A percentile compares a stretch with the other conserved stretches of the same genome.
Evolutionary conservation across 805 yeast species (phyloP).

Genomic region (Candida easanensis): DNA sequence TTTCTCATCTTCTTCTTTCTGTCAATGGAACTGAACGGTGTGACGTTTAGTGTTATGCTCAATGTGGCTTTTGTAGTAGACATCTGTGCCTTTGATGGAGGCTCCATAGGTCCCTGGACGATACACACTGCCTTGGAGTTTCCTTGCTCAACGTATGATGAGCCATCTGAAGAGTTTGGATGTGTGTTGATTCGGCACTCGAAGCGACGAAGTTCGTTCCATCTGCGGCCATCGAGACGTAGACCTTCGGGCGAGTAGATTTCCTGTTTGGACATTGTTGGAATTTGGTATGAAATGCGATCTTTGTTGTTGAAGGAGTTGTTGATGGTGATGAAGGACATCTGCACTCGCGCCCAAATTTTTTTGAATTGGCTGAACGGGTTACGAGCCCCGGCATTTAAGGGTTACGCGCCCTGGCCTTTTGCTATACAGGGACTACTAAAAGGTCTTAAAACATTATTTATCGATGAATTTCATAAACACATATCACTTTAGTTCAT

Average conservation of each 20-base stretch:
- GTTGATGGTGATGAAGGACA: too few species aligned
- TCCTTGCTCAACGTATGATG: conserved; percentile 89
- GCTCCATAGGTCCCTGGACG: conserved; percentile 90
- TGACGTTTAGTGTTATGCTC: conserved; percentile 62
- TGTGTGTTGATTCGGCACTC: conserved; percentile 84
- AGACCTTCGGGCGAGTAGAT: conserved; percentile 94
- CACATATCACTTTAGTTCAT: conserved; percentile 6
- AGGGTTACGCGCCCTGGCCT: too few species aligned
- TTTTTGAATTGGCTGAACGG: too few species aligned
- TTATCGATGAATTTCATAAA: too few species aligned
- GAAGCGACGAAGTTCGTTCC: conserved; percentile 87
- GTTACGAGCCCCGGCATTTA: too few species aligned
- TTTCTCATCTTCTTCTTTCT: conserved; percentile 65
- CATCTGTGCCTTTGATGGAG: conserved; percentile 50
- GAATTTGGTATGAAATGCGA: too few species aligned
- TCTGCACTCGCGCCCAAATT: too few species aligned
- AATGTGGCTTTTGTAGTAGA: conserved; percentile 53
- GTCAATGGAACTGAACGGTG: conserved; percentile 78
- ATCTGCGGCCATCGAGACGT: conserved; percentile 89
- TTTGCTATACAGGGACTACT: too few species aligned
- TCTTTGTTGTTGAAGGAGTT: too few species aligned
- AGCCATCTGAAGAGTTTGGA: conserved; percentile 85
- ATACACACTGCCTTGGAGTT: conserved; percentile 83
- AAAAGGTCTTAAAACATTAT: not conserved
- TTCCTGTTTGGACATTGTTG: conserved; percentile 76